These are phyloP conservation scores for Acanthochlamys bracteata DNA, from an alignment of 106 monocot genomes.

Conservation along the genomic window DNA sequence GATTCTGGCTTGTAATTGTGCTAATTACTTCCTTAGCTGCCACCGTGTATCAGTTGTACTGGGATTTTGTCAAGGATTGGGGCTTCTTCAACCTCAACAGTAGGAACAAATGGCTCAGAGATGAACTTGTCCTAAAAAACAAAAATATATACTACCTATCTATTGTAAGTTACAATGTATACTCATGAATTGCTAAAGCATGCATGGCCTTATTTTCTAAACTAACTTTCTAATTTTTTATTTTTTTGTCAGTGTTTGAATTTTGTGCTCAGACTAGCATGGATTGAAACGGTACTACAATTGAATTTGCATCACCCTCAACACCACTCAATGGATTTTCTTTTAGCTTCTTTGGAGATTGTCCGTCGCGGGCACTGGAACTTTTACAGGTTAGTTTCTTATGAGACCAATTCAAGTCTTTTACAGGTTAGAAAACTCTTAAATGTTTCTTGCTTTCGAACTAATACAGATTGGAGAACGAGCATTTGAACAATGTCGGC, in stretches of 20 bases:
- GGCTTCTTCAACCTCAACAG: constrained; percentile 53
- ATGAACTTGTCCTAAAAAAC: constrained; percentile 80
- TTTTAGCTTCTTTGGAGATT: constrained; percentile 71
- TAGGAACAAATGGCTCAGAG: constrained; percentile 59
- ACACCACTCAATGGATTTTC: constrained; percentile 66
- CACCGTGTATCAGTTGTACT: constrained; percentile 83
- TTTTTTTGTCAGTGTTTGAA: constrained; percentile 47
- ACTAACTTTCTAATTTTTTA: background rate
- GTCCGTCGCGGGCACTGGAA: constrained; percentile 96
- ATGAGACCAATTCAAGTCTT: too few relatives aligned
- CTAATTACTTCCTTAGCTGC: constrained; percentile 51
- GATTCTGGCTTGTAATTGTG: constrained; percentile 41
- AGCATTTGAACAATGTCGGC: constrained; percentile 66
- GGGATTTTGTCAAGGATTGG: constrained; percentile 99
- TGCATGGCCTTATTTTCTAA: background rate
- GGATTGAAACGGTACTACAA: constrained; percentile 59
- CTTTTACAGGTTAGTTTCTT: constrained; percentile 59
- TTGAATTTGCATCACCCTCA: constrained; percentile 45
- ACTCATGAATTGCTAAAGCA: background rate
- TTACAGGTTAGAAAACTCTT: too few relatives aligned
- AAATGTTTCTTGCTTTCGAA: background rate
- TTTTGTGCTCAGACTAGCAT: constrained; percentile 79
- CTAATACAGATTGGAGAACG: constrained; percentile 43
- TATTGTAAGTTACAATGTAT: constrained; percentile 38
- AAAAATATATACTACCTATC: constrained; percentile 70